Conservation (phyloP, 75 land plant genomes). For the Sequoiadendron giganteum region DNA sequence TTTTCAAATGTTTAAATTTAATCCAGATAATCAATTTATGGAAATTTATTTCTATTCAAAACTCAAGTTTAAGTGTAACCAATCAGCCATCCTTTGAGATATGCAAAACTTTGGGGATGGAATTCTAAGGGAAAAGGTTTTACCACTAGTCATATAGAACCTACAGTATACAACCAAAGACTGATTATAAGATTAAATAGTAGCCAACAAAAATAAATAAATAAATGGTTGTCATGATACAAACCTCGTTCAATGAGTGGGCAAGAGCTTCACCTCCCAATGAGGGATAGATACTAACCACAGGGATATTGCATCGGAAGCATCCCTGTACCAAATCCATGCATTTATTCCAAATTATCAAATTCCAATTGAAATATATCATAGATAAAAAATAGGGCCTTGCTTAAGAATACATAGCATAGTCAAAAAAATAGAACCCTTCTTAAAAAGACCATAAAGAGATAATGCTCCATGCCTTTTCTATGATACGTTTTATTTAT, state of each 20-base stretch:
- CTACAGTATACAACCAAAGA: background rate
- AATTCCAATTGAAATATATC: background rate
- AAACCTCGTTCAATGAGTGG: constrained; percentile 90
- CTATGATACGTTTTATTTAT: background rate
- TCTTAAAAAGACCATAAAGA: background rate
- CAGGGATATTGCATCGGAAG: constrained; percentile 75
- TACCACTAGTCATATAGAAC: background rate
- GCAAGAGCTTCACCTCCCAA: constrained; percentile 87
- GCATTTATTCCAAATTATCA: background rate
- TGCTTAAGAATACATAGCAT: background rate
- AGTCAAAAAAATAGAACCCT: background rate
- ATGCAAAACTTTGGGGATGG: background rate
- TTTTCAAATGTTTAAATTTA: background rate
- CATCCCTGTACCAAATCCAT: constrained; percentile 51
- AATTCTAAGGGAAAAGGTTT: background rate
- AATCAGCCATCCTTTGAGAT: background rate
- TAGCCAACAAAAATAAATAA: background rate
- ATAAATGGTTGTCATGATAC: background rate
- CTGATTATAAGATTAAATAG: background rate
- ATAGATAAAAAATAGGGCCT: background rate
- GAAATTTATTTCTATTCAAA: background rate
- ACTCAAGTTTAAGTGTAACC: background rate
- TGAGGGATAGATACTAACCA: constrained; percentile 90
- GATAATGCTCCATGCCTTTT: background rate
- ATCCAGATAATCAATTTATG: background rate